Percentiles rank a stretch among this genome's conserved stretches.
Evolutionary conservation across 805 yeast genomes (phyloP).

Genomic region (Tetrapisispora fleetii): DNA sequence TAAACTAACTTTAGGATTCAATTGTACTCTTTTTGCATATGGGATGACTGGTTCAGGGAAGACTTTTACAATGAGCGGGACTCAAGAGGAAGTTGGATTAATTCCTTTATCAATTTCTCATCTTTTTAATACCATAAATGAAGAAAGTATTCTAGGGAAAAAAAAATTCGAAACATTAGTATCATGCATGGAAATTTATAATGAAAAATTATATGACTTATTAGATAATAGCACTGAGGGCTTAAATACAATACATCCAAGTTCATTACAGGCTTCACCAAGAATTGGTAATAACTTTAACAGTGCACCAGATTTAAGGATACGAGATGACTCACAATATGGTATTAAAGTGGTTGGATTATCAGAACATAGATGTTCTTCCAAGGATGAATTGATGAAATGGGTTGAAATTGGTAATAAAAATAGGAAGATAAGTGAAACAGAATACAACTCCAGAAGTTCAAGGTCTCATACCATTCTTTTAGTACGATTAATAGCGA

Average conservation of each 20-base stretch:
- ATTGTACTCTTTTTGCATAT: slow-evolving; percentile 85
- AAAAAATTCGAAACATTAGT: slow-evolving; percentile 41
- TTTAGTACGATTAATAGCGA: slow-evolving; percentile 47
- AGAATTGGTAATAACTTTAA: slow-evolving; percentile 4
- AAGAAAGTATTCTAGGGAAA: slow-evolving; percentile 12
- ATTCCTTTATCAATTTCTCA: slow-evolving; percentile 53
- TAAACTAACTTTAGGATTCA: slow-evolving; percentile 61
- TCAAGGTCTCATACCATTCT: slow-evolving; percentile 90
- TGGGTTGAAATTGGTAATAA: slow-evolving; percentile 61
- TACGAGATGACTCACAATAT: slow-evolving; percentile 62
- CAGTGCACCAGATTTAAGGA: slow-evolving; percentile 43
- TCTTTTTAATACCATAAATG: slow-evolving; percentile 37
- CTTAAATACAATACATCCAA: not conserved
- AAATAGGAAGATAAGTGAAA: slow-evolving; percentile 71
- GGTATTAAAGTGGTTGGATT: slow-evolving; percentile 75
- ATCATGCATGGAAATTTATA: slow-evolving; percentile 78
- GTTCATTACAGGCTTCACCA: slow-evolving; percentile 7
- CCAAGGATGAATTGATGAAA: slow-evolving; percentile 50
- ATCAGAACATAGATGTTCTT: slow-evolving; percentile 45
- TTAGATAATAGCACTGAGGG: slow-evolving; percentile 28
- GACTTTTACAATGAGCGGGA: slow-evolving; percentile 79
- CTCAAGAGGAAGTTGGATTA: slow-evolving; percentile 52
- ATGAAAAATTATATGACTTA: slow-evolving; percentile 76
- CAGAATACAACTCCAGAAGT: slow-evolving; percentile 79
- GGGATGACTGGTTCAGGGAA: slow-evolving; percentile 95